Base-by-base conservation (phyloP, 805 yeast species). In the Monosporozyma aerobia region DNA sequence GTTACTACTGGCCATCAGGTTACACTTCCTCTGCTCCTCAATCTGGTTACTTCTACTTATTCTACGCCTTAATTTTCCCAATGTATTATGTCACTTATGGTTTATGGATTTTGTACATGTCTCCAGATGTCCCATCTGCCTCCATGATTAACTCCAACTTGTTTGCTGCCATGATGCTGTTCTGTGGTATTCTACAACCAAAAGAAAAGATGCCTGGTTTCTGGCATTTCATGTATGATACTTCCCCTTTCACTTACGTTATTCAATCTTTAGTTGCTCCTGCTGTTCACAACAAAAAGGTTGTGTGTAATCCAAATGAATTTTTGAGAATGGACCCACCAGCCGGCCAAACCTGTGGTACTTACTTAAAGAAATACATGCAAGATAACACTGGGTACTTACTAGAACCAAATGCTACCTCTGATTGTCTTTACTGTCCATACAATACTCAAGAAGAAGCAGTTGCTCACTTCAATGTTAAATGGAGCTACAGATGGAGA, bases 361-460 rank as follows among this genome's bases (percentile, higher is more conserved):
- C 66, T 22, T 81, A 66, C 65, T 63, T 78, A 63, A 53, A 56
- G 2, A 54, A 58, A 5, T 73, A 69, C 59, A 62, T 77, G 27
- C 53, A 58, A 2, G 51, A 56, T 37, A 65, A 70, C 29, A 60
- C 64, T 37, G 85, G 85, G 27, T 79, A 79, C 62, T 54, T 81
- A 30, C 45, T 49, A n/a, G 63, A 75, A 53, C 65, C 73, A 7
- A 51, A 56, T 44, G 73, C 82, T 8, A 79, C 87, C n/a, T 60
- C 69, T 1, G 53, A 61, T 13, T 88, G 96, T 71, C 57, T 69
- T 9, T 85, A 71, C 71, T 88, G 96, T 70, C 70, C 80, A 39
- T 72, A 78, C 60, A 58, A 69, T 13, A 59, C 66, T 19, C 86
- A 92, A 27, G 81, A 87, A 65, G 74, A 71, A 5, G 89, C 73